These are phyloP conservation scores for Trichosporon sp. DNA, from an alignment of 1,284 basidiomycete species.

Conservation along the genomic window DNA sequence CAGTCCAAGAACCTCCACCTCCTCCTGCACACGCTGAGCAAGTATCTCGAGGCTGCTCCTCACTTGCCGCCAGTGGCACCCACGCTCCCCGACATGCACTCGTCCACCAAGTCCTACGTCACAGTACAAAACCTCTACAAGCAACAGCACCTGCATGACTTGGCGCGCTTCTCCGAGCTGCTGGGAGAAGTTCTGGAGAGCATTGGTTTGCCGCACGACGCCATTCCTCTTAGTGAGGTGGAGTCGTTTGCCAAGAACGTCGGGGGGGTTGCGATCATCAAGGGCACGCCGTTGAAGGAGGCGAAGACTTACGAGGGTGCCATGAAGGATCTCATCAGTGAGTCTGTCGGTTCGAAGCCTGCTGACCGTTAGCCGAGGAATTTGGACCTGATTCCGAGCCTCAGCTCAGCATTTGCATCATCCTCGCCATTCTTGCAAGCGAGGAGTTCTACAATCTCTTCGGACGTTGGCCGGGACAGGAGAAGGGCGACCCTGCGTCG, in stretches of 20 bases:
- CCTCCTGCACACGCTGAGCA: conserved; percentile 74
- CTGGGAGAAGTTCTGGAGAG: conserved; percentile 46
- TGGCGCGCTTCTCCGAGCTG: conserved; percentile 47
- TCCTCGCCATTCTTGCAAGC: conserved; percentile 58
- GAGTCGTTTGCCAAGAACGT: conserved; percentile 89
- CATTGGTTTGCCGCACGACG: conserved; percentile 53
- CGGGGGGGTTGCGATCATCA: conserved; percentile 75
- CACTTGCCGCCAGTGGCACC: conserved; percentile 64
- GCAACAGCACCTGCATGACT: conserved; percentile 46
- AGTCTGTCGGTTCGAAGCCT: conserved; percentile 37
- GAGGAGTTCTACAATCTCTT: conserved; percentile 56
- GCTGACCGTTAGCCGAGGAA: conserved; percentile 29
- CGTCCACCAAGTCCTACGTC: conserved; percentile 76
- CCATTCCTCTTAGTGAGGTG: conserved; percentile 62
- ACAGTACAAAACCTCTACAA: conserved; percentile 55
- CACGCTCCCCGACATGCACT: conserved; percentile 93
- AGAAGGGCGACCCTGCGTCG: conserved; percentile 52
- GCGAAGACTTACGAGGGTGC: conserved; percentile 61
- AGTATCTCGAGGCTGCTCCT: conserved; percentile 59
- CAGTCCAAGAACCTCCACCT: conserved; percentile 75
- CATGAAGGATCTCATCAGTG: conserved; percentile 63
- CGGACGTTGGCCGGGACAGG: conserved; percentile 57
- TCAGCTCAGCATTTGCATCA: conserved; percentile 38
- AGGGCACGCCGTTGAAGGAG: conserved; percentile 68
- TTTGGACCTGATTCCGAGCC: conserved; percentile 30